Conservation (phyloP, 306 rosid genomes). For the Senna tora region DNA sequence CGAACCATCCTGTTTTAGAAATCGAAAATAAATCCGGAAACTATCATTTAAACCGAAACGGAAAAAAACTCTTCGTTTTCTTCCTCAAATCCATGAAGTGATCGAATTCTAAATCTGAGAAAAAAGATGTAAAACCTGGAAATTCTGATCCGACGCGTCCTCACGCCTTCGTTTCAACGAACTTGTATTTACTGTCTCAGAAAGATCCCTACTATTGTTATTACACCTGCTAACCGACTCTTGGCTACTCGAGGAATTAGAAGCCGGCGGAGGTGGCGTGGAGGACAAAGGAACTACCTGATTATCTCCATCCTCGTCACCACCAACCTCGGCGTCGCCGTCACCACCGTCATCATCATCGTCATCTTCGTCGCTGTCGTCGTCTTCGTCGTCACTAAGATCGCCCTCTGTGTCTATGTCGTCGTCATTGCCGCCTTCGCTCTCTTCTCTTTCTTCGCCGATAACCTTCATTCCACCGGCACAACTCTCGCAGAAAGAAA, state of each 20-base stretch:
- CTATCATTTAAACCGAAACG: neutral
- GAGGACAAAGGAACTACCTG: slow-evolving; percentile 74
- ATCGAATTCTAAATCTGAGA: neutral
- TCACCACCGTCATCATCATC: slow-evolving; percentile 24
- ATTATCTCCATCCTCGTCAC: slow-evolving; percentile 59
- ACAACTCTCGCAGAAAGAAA: slow-evolving; percentile 62
- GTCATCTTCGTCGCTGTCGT: slow-evolving; percentile 26
- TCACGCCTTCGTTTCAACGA: slow-evolving; percentile 59
- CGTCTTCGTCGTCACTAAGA: slow-evolving; percentile 38
- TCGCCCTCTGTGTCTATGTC: slow-evolving; percentile 45
- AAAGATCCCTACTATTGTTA: slow-evolving; percentile 35
- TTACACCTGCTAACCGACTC: slow-evolving; percentile 43
- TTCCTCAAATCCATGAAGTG: neutral
- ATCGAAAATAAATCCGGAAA: neutral
- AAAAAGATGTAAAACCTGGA: slow-evolving; percentile 41
- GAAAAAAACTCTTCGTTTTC: neutral
- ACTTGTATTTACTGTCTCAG: slow-evolving; percentile 24
- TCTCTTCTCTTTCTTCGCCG: slow-evolving; percentile 41
- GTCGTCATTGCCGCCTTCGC: slow-evolving; percentile 54
- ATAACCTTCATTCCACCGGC: slow-evolving; percentile 38
- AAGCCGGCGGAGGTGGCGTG: slow-evolving; percentile 56
- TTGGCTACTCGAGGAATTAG: slow-evolving; percentile 61
- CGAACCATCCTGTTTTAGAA: slow-evolving; percentile 41
- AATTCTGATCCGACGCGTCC: slow-evolving; percentile 42
- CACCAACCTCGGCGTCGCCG: neutral